Evolutionary conservation across 768 basidiomycete species (phyloP).

Genomic region (Pilatotrama ljubarskyi): DNA sequence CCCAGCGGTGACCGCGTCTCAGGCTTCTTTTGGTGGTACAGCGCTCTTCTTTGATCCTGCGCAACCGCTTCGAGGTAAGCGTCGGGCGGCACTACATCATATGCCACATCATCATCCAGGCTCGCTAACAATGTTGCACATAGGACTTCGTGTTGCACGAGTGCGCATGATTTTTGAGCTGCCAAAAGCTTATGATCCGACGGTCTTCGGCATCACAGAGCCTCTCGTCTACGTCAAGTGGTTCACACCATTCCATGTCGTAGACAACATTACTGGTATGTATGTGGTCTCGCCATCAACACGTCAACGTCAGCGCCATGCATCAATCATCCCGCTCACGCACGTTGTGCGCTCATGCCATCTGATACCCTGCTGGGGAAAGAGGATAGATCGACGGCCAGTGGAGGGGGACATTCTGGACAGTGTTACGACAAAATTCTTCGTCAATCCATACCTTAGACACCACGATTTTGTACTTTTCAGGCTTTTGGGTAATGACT

Average conservation of each 20-base stretch:
- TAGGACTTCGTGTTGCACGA: constrained; percentile 7
- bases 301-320: not conserved
- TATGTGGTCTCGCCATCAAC: not conserved
- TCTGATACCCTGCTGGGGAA: constrained; percentile 2
- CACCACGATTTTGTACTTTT: constrained; percentile 6
- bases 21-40: too few relatives aligned
- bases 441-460: constrained; percentile 8
- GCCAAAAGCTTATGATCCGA: not conserved
- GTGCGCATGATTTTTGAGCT: constrained; percentile 4
- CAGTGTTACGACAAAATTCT: not conserved
- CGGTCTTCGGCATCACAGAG: not conserved
- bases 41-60: too few relatives aligned
- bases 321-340: not conserved
- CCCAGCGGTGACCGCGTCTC: not conserved
- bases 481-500: not conserved
- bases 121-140: too few relatives aligned
- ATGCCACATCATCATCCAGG: too few relatives aligned
- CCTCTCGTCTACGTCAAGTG: constrained; percentile 10
- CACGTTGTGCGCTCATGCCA: constrained; percentile 3
- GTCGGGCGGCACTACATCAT: too few relatives aligned
- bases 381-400: not conserved
- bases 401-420: not conserved
- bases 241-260: constrained; percentile 1
- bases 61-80: too few relatives aligned
- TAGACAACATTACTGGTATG: not conserved